A percentile compares a stretch with the other conserved stretches of the same genome.
Conservation (phyloP, 805 yeast species). For the Brettanomyces nanus region DNA sequence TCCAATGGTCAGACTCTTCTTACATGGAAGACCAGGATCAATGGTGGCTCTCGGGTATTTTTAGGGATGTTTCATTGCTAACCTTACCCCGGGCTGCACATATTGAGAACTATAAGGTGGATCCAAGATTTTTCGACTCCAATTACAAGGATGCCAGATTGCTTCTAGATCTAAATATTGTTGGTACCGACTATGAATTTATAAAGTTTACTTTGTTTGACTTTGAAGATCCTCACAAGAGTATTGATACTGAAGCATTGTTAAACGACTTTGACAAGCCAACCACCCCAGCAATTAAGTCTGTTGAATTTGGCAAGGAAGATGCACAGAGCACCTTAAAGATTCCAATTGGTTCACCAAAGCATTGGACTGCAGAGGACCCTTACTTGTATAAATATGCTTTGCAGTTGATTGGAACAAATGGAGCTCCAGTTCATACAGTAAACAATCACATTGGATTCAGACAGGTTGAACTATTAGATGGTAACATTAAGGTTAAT, state of each 20-base stretch:
- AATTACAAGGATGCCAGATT: background rate
- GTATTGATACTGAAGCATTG: background rate
- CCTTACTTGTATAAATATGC: slow-evolving; percentile 1
- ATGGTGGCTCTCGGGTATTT: slow-evolving; percentile 2
- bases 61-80: slow-evolving; percentile 1
- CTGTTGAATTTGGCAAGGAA: background rate
- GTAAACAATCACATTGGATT: slow-evolving; percentile 1
- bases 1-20: slow-evolving; percentile 1
- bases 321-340: background rate
- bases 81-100: background rate
- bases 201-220: background rate
- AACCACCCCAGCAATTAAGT: background rate
- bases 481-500: slow-evolving; percentile 1
- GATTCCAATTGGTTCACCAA: background rate
- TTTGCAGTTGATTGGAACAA: background rate
- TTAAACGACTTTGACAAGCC: background rate
- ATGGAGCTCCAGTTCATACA: background rate
- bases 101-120: slow-evolving; percentile 1
- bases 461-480: background rate
- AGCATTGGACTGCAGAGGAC: slow-evolving; percentile 2
- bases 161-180: background rate
- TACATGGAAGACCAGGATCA: slow-evolving; percentile 1
- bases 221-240: slow-evolving; percentile 1
- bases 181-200: background rate
- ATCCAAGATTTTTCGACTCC: background rate